Percentiles rank a stretch among this genome's conserved stretches.
phyloP scores from a whole-genome alignment of 345 rosid genomes.

The Rhodomyrtus tomentosa region DNA sequence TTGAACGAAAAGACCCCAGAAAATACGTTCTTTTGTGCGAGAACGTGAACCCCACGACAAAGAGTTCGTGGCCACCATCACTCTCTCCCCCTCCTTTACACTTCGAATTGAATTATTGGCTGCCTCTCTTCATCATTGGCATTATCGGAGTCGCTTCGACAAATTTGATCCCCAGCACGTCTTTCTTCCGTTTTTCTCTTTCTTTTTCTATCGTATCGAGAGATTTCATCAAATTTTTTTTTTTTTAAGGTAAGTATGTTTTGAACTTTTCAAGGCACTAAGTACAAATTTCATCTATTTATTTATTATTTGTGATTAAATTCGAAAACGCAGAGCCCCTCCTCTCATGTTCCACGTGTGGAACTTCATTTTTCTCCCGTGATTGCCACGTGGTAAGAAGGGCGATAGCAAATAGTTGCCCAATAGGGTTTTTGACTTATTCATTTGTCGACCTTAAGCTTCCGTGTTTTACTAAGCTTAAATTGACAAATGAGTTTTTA shows the following conservation, averaged over 20 bases:
- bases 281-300: too few relatives aligned
- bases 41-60: not conserved
- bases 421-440: not conserved
- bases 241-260: too few relatives aligned
- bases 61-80: not conserved
- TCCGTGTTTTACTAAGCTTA: not conserved
- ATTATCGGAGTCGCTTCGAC: not conserved
- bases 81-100: not conserved
- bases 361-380: not conserved
- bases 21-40: not conserved
- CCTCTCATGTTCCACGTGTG: not conserved
- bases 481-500: too few relatives aligned
- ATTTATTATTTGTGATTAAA: not conserved
- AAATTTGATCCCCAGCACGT: not conserved
- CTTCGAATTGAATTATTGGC: not conserved
- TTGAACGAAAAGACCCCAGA: not conserved
- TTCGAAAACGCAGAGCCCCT: not conserved
- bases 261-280: too few relatives aligned
- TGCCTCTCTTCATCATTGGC: not conserved
- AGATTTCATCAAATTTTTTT: not conserved
- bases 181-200: not conserved
- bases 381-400: not conserved
- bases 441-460: not conserved
- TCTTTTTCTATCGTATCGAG: not conserved
- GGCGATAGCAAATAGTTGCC: accelerated